These are phyloP conservation scores for Apiospora koreana DNA, from an alignment of 2,329 filamentous ascomycete genomes.

Conservation along the genomic window DNA sequence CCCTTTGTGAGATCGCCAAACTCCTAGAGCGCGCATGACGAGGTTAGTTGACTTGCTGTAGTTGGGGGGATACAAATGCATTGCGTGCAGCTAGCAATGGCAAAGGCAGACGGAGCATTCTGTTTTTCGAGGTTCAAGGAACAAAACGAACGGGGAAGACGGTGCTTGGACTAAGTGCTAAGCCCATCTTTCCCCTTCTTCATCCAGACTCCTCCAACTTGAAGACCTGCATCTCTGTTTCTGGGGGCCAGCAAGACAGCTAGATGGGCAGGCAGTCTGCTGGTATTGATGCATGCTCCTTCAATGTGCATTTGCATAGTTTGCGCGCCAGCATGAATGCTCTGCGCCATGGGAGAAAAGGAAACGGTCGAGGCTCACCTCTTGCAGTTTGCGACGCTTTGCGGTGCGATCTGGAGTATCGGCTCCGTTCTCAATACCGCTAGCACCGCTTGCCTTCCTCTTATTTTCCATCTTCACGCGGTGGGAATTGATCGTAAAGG, in stretches of 20 bases:
- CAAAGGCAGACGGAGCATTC: background rate
- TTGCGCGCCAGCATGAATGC: background rate
- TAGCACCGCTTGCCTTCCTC: slow-evolving; percentile 50
- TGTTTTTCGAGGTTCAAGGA: slow-evolving; percentile 18
- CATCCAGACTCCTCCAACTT: slow-evolving; percentile 7
- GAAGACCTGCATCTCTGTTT: background rate
- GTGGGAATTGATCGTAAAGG: slow-evolving; percentile 15
- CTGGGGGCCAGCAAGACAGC: background rate
- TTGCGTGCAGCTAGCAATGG: background rate
- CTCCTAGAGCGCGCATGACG: slow-evolving; percentile 28
- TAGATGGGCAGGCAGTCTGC: background rate
- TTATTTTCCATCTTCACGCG: slow-evolving; percentile 53
- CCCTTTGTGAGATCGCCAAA: slow-evolving; percentile 52
- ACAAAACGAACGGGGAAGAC: slow-evolving; percentile 4
- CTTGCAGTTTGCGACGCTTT: slow-evolving; percentile 56
- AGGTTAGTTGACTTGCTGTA: background rate
- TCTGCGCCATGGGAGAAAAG: background rate
- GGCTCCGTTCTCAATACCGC: slow-evolving; percentile 40
- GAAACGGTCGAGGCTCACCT: slow-evolving; percentile 38
- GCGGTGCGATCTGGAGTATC: slow-evolving; percentile 54
- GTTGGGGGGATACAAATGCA: background rate
- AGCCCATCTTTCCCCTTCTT: slow-evolving; percentile 4
- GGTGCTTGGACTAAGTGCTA: slow-evolving; percentile 9
- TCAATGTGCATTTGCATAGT: background rate
- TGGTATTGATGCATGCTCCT: background rate